phyloP scores from a whole-genome alignment of 2,329 filamentous ascomycete species.

The Aspergillus sojae region DNA sequence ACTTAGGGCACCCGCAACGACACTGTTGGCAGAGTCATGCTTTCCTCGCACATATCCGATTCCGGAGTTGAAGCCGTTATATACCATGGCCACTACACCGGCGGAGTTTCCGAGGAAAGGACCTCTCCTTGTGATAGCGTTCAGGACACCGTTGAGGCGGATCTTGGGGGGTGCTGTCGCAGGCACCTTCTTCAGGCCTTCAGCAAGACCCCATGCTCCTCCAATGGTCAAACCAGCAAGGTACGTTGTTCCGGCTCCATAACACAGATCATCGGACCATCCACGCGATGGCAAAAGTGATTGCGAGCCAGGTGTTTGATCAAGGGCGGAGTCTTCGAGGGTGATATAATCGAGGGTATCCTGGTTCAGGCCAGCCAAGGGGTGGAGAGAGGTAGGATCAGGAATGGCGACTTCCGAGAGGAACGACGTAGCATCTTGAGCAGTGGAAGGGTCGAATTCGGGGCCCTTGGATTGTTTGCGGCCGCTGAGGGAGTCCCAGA shows the following conservation, averaged over 20 bases:
- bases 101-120: constrained; percentile 96
- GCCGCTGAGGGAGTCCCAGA: constrained; percentile 65
- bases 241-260: constrained; percentile 94
- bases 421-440: constrained; percentile 84
- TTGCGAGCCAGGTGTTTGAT: constrained; percentile 80
- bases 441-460: constrained; percentile 70
- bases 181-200: constrained; percentile 76
- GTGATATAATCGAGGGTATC: constrained; percentile 93
- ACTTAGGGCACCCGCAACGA: constrained; percentile 81
- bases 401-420: constrained; percentile 74
- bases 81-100: constrained; percentile 91
- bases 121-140: constrained; percentile 88
- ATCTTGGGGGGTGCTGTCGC: constrained; percentile 81
- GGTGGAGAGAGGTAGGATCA: constrained; percentile 87
- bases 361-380: constrained; percentile 88
- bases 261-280: constrained; percentile 97
- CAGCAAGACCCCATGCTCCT: constrained; percentile 88
- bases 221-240: constrained; percentile 82
- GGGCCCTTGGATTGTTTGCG: constrained; percentile 60
- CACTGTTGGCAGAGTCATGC: constrained; percentile 87
- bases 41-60: constrained; percentile 79
- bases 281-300: constrained; percentile 91
- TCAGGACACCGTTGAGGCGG: constrained; percentile 89
- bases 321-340: constrained; percentile 87
- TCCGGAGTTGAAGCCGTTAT: constrained; percentile 88